Evolutionary conservation across 169 alveolate genomes (phyloP), one percentile per base, ranked within the genome.

Genomic region (Theileria orientalis): DNA sequence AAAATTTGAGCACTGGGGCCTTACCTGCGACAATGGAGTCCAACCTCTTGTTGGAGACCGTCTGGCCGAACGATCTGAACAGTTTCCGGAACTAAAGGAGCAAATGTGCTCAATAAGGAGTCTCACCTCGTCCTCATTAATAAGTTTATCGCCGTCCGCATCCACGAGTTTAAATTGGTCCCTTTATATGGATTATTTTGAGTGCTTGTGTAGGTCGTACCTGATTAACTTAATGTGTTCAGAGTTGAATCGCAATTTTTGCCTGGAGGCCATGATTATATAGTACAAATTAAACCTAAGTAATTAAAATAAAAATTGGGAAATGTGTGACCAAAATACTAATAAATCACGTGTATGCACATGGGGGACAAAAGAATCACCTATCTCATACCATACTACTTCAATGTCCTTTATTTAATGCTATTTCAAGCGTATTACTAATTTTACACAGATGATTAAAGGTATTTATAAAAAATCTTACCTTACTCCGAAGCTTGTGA

Each of bases 161-260:
- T 80, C 88, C 32, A 80, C 88, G 47, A 80, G 77, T 46, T 71
- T 71, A 68, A 72, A 80, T 30, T 72, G 83, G 72, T 80, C 66
- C 74, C 88, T 80, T 25, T 1, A 42, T 30, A 35, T 27, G 0
- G 11, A 16, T 19, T 35, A 29, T 13, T 30, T 27, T 7, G 47
- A 49, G 41, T 54, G 7, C 21, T 49, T 44, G 64, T 2, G 27
- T 19, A 37, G 19, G 19, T 33, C 19, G 69, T 64, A 64, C 74
- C 74, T 64, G 23, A 64, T 64, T 11, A 64, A 33, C 47, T 32
- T 64, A 46, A 64, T 64, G 69, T 64, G 74, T 46, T 64, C 74
- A 23, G 6, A 14, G 40, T 46, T 64, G 74, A 64, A 46, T 16
- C 60, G n/a, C 60, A 64, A 46, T 35, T 32, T 64, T 49, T 64